A percentile compares a stretch with the other conserved stretches of the same genome.
These are phyloP conservation scores for Beauveria sp. DNA, from an alignment of 2,329 filamentous ascomycete genomes.

Conservation along the genomic window DNA sequence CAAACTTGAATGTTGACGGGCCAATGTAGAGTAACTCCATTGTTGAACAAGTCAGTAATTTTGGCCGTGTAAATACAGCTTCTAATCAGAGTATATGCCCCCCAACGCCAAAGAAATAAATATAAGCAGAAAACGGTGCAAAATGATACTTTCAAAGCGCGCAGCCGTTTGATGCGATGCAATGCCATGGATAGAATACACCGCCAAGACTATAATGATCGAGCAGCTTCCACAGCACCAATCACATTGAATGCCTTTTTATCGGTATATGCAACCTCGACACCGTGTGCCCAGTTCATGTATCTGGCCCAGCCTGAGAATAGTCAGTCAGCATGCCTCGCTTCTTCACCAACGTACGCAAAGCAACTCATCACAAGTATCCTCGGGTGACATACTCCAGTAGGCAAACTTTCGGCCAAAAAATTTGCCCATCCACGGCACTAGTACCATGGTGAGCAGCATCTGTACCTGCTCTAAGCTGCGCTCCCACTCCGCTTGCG, in stretches of 20 bases:
- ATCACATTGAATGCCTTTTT: conserved; percentile 55
- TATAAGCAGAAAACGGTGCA: background rate
- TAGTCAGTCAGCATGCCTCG: conserved; percentile 13
- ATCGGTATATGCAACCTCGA: conserved; percentile 62
- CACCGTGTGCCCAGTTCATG: conserved; percentile 87
- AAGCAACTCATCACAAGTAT: background rate
- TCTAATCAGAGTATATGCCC: background rate
- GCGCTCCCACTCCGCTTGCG: conserved; percentile 90
- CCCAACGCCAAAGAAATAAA: conserved; percentile 6
- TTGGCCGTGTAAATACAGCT: background rate
- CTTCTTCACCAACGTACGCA: background rate
- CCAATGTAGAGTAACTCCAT: background rate
- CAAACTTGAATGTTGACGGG: too few species aligned
- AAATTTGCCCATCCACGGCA: conserved; percentile 92
- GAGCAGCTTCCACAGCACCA: conserved; percentile 55
- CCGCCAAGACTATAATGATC: conserved; percentile 36
- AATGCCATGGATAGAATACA: background rate
- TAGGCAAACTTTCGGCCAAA: conserved; percentile 92
- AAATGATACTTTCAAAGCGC: background rate
- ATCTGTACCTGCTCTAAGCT: conserved; percentile 91
- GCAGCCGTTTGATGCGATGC: background rate
- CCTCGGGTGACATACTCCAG: conserved; percentile 62
- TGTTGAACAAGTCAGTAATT: background rate
- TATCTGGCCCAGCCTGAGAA: conserved; percentile 76
- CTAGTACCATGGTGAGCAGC: conserved; percentile 85